A percentile compares a stretch with the other conserved stretches of the same genome.
Conservation (phyloP, 345 rosid species). For the Eutrema japonicum region DNA sequence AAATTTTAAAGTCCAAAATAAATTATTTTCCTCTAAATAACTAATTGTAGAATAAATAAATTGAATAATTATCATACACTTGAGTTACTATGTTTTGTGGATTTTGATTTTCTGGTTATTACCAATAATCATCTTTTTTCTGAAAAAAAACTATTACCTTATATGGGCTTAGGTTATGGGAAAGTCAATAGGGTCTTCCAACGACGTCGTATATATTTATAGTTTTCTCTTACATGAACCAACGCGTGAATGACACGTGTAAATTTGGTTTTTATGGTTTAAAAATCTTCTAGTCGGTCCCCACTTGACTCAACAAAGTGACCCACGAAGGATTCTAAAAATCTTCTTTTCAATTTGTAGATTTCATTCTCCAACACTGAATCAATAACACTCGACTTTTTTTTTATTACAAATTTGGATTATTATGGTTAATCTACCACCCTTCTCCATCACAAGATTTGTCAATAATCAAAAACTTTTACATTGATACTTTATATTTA, state of each 20-base stretch:
- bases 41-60: too few relatives aligned
- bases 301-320: constrained; percentile 30
- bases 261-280: constrained; percentile 6
- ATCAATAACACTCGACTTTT: background rate
- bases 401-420: background rate
- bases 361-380: constrained; percentile 41
- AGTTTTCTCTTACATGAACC: background rate
- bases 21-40: too few relatives aligned
- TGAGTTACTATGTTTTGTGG: too few relatives aligned
- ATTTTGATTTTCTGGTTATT: too few relatives aligned
- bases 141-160: too few relatives aligned
- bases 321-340: constrained; percentile 37
- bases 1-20: too few relatives aligned
- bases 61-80: too few relatives aligned
- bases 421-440: background rate
- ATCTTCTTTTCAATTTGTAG: constrained; percentile 38
- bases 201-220: constrained; percentile 21
- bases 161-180: constrained; percentile 19
- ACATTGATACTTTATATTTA: constrained; percentile 1
- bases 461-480: constrained; percentile 13
- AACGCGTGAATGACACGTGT: constrained; percentile 24
- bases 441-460: constrained; percentile 18
- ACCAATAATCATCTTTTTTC: too few relatives aligned
- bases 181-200: background rate
- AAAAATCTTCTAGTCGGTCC: constrained; percentile 28